phyloP scores from a whole-genome alignment of 176 grass and related monocot genomes.

The Zizania latifolia region DNA sequence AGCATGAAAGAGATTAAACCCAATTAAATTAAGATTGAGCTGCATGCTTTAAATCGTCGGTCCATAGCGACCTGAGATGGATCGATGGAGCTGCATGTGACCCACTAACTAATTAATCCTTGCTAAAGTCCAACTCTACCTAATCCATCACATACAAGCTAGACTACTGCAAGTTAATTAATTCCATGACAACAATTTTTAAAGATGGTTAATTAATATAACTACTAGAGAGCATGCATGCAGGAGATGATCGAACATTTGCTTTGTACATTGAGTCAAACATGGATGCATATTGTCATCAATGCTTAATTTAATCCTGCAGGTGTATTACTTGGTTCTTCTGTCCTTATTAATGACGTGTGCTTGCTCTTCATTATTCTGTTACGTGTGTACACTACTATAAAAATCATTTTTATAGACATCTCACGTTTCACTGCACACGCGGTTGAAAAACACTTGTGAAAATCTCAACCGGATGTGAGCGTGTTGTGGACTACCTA shows the following conservation, averaged over 20 bases:
- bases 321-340: neutral
- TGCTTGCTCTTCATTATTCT: neutral
- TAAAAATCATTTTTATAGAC: too few species aligned
- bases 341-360: neutral
- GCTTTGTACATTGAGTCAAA: neutral
- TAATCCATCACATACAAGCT: constrained; percentile 30
- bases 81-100: constrained; percentile 30
- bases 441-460: too few species aligned
- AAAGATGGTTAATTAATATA: neutral
- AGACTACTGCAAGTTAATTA: constrained; percentile 2
- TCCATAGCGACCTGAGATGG: constrained; percentile 30
- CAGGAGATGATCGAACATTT: neutral
- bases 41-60: constrained; percentile 14
- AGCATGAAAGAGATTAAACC: neutral
- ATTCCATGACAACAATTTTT: neutral
- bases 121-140: constrained; percentile 41
- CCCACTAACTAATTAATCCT: constrained; percentile 52
- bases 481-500: too few species aligned
- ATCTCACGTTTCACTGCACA: too few species aligned
- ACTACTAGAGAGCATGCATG: neutral
- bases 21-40: neutral
- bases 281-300: neutral
- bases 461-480: too few species aligned
- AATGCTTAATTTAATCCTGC: neutral
- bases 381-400: too few species aligned